These are phyloP conservation scores for Circinella umbellata DNA, from an alignment of 371 early-diverging fungal genomes.

Conservation along the genomic window DNA sequence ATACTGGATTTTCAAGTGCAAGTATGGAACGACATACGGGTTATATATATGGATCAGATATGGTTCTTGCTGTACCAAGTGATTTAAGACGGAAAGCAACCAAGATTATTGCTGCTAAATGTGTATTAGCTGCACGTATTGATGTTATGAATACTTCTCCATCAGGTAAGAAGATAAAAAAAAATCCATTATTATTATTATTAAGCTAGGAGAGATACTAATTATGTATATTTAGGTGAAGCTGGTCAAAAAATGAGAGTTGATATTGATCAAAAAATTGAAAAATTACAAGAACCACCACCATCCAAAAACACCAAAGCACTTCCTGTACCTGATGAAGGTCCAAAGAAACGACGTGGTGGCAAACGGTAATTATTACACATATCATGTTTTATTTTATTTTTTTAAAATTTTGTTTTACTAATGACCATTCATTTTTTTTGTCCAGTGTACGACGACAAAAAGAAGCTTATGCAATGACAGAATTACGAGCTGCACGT, in stretches of 20 bases:
- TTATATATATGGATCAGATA: constrained; percentile 76
- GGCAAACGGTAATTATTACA: constrained; percentile 69
- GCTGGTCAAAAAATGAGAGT: constrained; percentile 73
- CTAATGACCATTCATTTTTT: background rate
- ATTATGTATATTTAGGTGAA: constrained; percentile 37
- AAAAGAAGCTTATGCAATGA: constrained; percentile 84
- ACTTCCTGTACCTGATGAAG: constrained; percentile 92
- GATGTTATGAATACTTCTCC: constrained; percentile 74
- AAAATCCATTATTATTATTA: background rate
- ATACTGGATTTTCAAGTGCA: constrained; percentile 80
- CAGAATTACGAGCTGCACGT: constrained; percentile 89
- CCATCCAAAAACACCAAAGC: constrained; percentile 87
- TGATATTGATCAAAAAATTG: constrained; percentile 88
- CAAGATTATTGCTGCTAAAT: constrained; percentile 85
- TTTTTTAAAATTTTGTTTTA: background rate
- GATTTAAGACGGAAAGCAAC: constrained; percentile 83
- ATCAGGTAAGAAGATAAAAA: constrained; percentile 57
- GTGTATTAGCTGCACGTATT: constrained; percentile 85
- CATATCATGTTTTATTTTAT: too few relatives aligned
- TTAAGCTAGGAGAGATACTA: background rate
- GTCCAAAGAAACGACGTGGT: constrained; percentile 87
- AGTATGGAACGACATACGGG: constrained; percentile 81
- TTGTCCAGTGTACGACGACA: constrained; percentile 71
- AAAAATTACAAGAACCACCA: constrained; percentile 86
- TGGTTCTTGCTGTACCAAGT: constrained; percentile 69